A percentile compares a stretch with the other conserved stretches of the same genome.
Conservation (phyloP, 148 eudicot genomes). For the Limonium bicolor region DNA sequence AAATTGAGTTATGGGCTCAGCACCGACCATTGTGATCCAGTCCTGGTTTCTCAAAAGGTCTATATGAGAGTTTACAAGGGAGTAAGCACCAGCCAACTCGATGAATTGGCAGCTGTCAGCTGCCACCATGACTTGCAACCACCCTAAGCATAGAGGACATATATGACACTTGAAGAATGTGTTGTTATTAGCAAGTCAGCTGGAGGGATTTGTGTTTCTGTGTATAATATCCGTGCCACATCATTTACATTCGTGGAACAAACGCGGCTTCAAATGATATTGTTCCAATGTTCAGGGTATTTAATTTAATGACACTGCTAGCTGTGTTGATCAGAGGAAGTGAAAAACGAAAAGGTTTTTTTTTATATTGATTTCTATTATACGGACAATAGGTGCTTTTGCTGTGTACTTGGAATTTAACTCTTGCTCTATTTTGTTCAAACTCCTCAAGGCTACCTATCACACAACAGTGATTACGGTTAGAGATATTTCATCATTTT, state of each 20-base stretch:
- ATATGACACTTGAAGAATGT: slow-evolving; percentile 80
- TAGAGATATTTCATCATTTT: too few relatives aligned
- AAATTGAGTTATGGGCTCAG: slow-evolving; percentile 80
- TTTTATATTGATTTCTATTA: too few relatives aligned
- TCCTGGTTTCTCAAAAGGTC: slow-evolving; percentile 71
- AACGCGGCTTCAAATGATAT: slow-evolving; percentile 97
- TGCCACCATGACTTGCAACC: slow-evolving; percentile 73
- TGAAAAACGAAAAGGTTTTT: slow-evolving; percentile 80
- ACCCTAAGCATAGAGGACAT: slow-evolving; percentile 95
- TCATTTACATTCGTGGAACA: slow-evolving; percentile 93
- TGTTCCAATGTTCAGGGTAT: slow-evolving; percentile 88
- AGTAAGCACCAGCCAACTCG: slow-evolving; percentile 77
- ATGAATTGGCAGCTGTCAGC: slow-evolving; percentile 92
- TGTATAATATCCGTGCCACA: slow-evolving; percentile 81
- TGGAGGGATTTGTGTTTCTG: slow-evolving; percentile 88
- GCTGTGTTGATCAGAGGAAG: slow-evolving; percentile 98
- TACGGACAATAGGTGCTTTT: too few relatives aligned
- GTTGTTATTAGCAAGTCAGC: slow-evolving; percentile 97
- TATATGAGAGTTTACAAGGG: slow-evolving; percentile 86
- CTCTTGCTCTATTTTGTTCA: too few relatives aligned
- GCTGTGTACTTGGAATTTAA: too few relatives aligned
- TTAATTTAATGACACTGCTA: slow-evolving; percentile 96
- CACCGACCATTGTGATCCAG: slow-evolving; percentile 72
- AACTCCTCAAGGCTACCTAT: too few relatives aligned
- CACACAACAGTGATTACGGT: too few relatives aligned